These are phyloP conservation scores for Hyphopichia fennica DNA, from an alignment of 1,139 yeast genomes.

Conservation along the genomic window DNA sequence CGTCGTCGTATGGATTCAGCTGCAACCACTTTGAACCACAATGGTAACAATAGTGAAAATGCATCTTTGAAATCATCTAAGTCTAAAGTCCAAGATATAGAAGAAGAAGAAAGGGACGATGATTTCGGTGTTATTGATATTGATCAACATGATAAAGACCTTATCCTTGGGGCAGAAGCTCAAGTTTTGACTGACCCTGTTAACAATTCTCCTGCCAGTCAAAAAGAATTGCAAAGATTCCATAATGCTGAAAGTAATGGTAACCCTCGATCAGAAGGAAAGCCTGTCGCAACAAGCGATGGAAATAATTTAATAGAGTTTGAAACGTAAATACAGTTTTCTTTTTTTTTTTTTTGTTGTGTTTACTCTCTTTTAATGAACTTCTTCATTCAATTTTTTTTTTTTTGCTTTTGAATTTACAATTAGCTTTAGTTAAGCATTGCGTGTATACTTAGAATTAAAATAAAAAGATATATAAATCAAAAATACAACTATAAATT, in stretches of 20 bases:
- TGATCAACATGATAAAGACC: slow-evolving; percentile 49
- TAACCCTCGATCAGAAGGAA: not conserved
- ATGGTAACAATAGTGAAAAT: slow-evolving; percentile 17
- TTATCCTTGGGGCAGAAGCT: slow-evolving; percentile 48
- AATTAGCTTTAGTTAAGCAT: no score
- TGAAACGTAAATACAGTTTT: slow-evolving; percentile 16
- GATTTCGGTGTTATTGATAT: slow-evolving; percentile 48
- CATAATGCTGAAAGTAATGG: slow-evolving; percentile 12
- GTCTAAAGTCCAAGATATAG: slow-evolving; percentile 26
- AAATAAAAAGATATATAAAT: no score
- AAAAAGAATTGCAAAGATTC: slow-evolving; percentile 11
- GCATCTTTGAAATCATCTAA: slow-evolving; percentile 28
- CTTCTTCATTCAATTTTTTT: no score
- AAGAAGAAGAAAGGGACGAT: slow-evolving; percentile 49
- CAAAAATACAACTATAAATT: not conserved
- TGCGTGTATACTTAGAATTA: not conserved
- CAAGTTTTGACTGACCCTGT: slow-evolving; percentile 30
- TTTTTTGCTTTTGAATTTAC: no score
- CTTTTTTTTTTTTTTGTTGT: not conserved
- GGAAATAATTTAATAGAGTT: slow-evolving; percentile 26
- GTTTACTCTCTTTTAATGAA: not conserved
- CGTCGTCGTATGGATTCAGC: slow-evolving; percentile 81
- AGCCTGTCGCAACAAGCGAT: slow-evolving; percentile 4
- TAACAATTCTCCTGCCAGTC: slow-evolving; percentile 7
- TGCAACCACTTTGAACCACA: slow-evolving; percentile 24